A percentile compares a stretch with the other conserved stretches of the same genome.
Evolutionary conservation across 805 yeast genomes (phyloP).

Genomic region (Zygosaccharomyces bailii): DNA sequence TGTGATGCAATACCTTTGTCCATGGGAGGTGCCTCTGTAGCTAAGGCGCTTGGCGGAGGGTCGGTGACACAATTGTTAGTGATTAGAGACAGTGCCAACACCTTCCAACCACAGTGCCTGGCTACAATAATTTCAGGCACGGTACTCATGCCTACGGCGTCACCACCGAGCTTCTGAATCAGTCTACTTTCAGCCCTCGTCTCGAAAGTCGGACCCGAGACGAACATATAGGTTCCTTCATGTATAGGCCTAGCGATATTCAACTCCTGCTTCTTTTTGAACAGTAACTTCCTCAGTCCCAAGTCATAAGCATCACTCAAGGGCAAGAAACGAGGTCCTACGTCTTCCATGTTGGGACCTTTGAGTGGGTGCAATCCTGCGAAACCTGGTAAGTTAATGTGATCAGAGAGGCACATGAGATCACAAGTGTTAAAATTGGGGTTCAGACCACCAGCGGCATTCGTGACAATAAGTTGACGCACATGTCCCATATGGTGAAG

Average conservation of each 20-base stretch:
- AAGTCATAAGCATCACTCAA: slow-evolving; percentile 86
- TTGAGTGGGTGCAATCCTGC: slow-evolving; percentile 83
- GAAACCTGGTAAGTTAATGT: slow-evolving; percentile 85
- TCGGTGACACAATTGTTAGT: slow-evolving; percentile 78
- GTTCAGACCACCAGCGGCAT: slow-evolving; percentile 93
- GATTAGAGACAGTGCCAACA: slow-evolving; percentile 79
- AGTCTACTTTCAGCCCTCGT: slow-evolving; percentile 86
- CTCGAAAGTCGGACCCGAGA: slow-evolving; percentile 93
- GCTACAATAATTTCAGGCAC: slow-evolving; percentile 95
- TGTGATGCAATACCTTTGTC: slow-evolving; percentile 83
- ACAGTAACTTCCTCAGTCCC: slow-evolving; percentile 60
- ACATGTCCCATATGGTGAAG: slow-evolving; percentile 58
- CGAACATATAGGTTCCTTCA: slow-evolving; percentile 85
- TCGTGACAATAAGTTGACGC: slow-evolving; percentile 70
- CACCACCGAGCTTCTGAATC: slow-evolving; percentile 73
- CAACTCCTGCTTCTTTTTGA: slow-evolving; percentile 50
- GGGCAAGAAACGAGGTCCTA: slow-evolving; percentile 87
- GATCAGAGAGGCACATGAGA: slow-evolving; percentile 86
- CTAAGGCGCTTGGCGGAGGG: slow-evolving; percentile 64
- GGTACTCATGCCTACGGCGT: slow-evolving; percentile 96
- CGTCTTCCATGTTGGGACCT: slow-evolving; percentile 76
- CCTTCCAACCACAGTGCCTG: slow-evolving; percentile 78
- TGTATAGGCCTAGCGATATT: slow-evolving; percentile 56
- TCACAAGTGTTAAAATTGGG: slow-evolving; percentile 72
- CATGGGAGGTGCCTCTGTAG: slow-evolving; percentile 48